Evolutionary conservation across 1,284 basidiomycete genomes (phyloP).

Genomic region (Heterobasidion irregulare): DNA sequence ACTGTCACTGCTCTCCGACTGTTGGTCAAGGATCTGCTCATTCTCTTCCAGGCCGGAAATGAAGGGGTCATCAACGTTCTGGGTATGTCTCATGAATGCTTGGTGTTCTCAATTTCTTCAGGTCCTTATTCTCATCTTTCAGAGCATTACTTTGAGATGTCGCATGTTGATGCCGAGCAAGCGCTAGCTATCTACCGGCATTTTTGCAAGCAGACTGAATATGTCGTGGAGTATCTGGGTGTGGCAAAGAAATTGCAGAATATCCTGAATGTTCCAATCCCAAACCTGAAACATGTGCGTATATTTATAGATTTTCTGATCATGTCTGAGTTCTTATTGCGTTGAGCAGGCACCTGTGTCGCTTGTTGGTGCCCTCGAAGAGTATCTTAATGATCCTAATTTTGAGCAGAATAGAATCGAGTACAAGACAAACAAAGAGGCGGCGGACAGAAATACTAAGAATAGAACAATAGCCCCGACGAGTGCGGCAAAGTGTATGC

Average conservation of each 20-base stretch:
- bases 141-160: slow-evolving; percentile 99
- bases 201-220: slow-evolving; percentile 93
- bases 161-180: slow-evolving; percentile 80
- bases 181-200: slow-evolving; percentile 88
- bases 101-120: not conserved
- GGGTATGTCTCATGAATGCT: slow-evolving; percentile 34
- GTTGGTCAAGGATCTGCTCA: slow-evolving; percentile 95
- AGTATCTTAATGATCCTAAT: slow-evolving; percentile 92
- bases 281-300: slow-evolving; percentile 87
- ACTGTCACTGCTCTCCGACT: slow-evolving; percentile 86
- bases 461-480: slow-evolving; percentile 17
- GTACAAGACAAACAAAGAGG: slow-evolving; percentile 82
- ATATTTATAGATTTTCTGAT: not conserved
- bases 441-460: slow-evolving; percentile 48
- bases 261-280: slow-evolving; percentile 87
- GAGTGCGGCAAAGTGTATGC: slow-evolving; percentile 19
- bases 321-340: too few species aligned
- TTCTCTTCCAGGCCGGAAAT: slow-evolving; percentile 94
- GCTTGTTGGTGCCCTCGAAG: slow-evolving; percentile 87
- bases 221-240: slow-evolving; percentile 90
- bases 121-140: not conserved
- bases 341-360: slow-evolving; percentile 78
- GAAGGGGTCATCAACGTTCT: slow-evolving; percentile 97
- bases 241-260: slow-evolving; percentile 91
- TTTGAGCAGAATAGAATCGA: slow-evolving; percentile 93